Conservation (phyloP, 176 grass and related monocot genomes). For the Aegilops umbellulata region DNA sequence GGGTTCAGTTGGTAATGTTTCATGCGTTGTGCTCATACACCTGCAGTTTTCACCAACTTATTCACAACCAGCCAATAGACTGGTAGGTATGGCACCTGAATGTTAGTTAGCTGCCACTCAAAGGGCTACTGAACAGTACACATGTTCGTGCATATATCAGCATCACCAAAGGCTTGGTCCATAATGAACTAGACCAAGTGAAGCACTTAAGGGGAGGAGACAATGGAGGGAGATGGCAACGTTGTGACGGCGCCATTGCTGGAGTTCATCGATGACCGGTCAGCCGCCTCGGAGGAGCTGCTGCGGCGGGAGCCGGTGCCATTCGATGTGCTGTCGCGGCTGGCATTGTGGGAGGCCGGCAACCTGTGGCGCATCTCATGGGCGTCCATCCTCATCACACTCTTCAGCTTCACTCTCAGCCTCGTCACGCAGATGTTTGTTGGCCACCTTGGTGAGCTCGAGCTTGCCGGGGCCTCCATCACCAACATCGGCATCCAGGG, state of each 20-base stretch:
- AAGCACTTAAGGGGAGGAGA: slow-evolving; percentile 19
- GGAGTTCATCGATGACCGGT: slow-evolving; percentile 27
- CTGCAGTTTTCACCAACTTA: neutral
- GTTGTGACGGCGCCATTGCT: slow-evolving; percentile 2
- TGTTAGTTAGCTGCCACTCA: slow-evolving; percentile 21
- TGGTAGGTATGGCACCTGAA: slow-evolving; percentile 30
- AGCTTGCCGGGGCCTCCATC: slow-evolving; percentile 76
- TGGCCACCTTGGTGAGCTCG: slow-evolving; percentile 68
- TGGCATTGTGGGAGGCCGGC: slow-evolving; percentile 67
- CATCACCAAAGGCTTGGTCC: neutral
- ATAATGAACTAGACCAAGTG: slow-evolving; percentile 17
- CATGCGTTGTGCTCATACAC: neutral
- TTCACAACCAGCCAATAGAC: slow-evolving; percentile 22
- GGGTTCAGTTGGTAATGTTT: neutral
- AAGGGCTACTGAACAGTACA: neutral
- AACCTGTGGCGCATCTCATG: slow-evolving; percentile 82
- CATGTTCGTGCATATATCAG: neutral
- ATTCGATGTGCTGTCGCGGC: slow-evolving; percentile 5
- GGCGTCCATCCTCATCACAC: slow-evolving; percentile 68
- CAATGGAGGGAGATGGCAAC: slow-evolving; percentile 38
- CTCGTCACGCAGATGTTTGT: slow-evolving; percentile 86
- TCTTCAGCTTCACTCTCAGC: slow-evolving; percentile 76
- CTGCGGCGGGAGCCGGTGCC: slow-evolving; percentile 52
- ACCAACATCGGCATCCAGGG: slow-evolving; percentile 88
- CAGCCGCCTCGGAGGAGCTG: slow-evolving; percentile 46